These are phyloP conservation scores for Populus hybrid DNA, from an alignment of 441 rosid species.

Conservation along the genomic window DNA sequence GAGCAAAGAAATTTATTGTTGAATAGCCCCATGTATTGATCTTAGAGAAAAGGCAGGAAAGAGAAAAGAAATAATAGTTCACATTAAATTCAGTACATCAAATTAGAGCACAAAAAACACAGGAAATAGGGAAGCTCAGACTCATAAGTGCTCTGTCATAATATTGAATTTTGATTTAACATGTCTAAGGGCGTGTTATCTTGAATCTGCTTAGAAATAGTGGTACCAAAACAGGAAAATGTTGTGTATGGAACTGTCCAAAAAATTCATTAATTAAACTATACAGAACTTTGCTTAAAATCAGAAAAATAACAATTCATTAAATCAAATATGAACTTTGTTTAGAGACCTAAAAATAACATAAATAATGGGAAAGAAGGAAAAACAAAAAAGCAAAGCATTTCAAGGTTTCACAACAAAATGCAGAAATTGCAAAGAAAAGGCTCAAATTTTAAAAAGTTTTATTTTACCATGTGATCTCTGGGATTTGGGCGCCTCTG, in stretches of 20 bases:
- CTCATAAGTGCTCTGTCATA: background rate
- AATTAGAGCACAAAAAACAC: background rate
- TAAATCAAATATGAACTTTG: background rate
- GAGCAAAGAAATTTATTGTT: slow-evolving; percentile 94
- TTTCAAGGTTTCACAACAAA: slow-evolving; percentile 8
- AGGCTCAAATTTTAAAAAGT: background rate
- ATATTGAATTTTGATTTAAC: background rate
- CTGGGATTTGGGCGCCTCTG: slow-evolving; percentile 88
- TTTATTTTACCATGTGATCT: slow-evolving; percentile 81
- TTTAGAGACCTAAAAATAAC: background rate
- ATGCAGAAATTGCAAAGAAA: background rate
- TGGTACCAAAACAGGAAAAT: background rate
- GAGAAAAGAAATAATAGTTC: slow-evolving; percentile 5
- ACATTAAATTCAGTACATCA: background rate
- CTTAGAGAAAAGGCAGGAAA: slow-evolving; percentile 33
- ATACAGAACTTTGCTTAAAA: background rate
- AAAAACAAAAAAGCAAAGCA: background rate
- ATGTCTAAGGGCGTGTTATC: background rate
- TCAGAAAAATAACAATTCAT: background rate
- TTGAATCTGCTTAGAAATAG: background rate
- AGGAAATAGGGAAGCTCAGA: background rate
- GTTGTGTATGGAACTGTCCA: background rate
- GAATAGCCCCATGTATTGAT: slow-evolving; percentile 99
- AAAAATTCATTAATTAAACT: background rate
- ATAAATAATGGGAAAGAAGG: background rate